A percentile compares a stretch with the other conserved stretches of the same genome.
Evolutionary conservation across 192 early-diverging fungal genomes (phyloP).

Genomic region (Coemansia sp.): DNA sequence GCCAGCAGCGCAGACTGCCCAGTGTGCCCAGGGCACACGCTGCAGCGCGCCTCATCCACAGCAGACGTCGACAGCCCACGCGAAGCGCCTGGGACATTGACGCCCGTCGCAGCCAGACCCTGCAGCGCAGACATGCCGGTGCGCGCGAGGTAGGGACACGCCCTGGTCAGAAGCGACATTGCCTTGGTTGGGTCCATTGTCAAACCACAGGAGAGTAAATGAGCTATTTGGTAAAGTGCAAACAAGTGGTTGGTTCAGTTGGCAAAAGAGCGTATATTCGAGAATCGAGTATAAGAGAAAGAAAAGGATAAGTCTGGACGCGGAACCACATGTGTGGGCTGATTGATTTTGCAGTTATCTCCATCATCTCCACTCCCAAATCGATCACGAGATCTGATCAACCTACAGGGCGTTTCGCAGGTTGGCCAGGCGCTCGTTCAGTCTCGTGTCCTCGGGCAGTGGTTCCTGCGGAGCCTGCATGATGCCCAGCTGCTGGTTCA

Average conservation of each 20-base stretch:
- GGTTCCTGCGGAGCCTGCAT: conserved; percentile 49
- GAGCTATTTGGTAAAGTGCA: not conserved
- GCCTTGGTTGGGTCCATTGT: conserved; percentile 49
- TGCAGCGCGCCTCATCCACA: conserved; percentile 37
- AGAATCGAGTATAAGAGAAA: not conserved
- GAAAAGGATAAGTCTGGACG: not conserved
- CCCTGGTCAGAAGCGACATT: conserved; percentile 49
- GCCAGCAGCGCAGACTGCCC: conserved; percentile 53
- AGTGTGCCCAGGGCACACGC: conserved; percentile 50
- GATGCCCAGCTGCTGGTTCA: conserved; percentile 56
- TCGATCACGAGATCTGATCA: not conserved
- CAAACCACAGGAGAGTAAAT: conserved; percentile 2
- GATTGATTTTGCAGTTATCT: too few species aligned
- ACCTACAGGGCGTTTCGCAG: conserved; percentile 56
- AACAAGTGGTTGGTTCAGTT: not conserved
- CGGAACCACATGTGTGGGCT: too few species aligned
- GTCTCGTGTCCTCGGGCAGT: conserved; percentile 56
- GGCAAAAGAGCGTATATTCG: conserved; percentile 1
- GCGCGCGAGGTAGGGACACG: conserved; percentile 53
- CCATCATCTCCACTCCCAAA: not conserved
- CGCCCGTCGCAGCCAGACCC: conserved; percentile 24
- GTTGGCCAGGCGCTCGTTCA: conserved; percentile 62
- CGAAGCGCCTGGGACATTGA: conserved; percentile 1
- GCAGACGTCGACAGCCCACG: conserved; percentile 47
- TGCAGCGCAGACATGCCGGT: conserved; percentile 43